Evolutionary conservation across 345 rosid species (phyloP), one percentile per base, ranked within the genome.

Genomic region (Camelina hispida): DNA sequence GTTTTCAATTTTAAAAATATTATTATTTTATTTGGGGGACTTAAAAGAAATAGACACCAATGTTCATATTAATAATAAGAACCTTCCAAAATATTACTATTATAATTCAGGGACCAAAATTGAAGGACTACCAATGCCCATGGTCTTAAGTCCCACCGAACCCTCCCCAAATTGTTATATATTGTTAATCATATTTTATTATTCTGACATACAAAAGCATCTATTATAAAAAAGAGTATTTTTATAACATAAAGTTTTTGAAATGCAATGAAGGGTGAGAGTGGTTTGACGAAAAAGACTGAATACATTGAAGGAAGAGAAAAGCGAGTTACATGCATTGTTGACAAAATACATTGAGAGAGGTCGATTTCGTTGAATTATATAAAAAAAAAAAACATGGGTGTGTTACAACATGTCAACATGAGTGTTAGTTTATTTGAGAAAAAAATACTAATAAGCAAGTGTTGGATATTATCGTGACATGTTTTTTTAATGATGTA

Each of bases 401-500:
- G 30, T 28, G 30, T 28, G 30, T 28, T 28, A 28, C 37, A 34
- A 34, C 37, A 34, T 34, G 37, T 7, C 55, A 75, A 68, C 46
- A 44, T 60, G 42, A 43, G 11, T 40, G 46, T 42, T 68, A 17
- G 18, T 68, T 51, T 68, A 68, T 52, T 75, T 47, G 7, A 0
- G 37, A 34, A 30, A 35, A 34, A 52, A 52, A 34, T 18, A 15
- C 20, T 32, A 48, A 25, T 25, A 25, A 25, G 17, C 78, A 61
- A 60, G 11, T 68, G 62, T 42, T 59, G 79, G 79, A 68, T 42
- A 69, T 69, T 69, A 15, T 76, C 28, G 34, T 76, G 16, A 54
- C 59, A 56, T 69, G 65, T 76, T 68, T 76, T 60, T 18, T 52
- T 30, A 52, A 32, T 76, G 64, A 69, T 69, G 68, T 63, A 22